phyloP scores from a whole-genome alignment of 192 early-diverging fungal genomes.

The Chytriomyces hyalinus region DNA sequence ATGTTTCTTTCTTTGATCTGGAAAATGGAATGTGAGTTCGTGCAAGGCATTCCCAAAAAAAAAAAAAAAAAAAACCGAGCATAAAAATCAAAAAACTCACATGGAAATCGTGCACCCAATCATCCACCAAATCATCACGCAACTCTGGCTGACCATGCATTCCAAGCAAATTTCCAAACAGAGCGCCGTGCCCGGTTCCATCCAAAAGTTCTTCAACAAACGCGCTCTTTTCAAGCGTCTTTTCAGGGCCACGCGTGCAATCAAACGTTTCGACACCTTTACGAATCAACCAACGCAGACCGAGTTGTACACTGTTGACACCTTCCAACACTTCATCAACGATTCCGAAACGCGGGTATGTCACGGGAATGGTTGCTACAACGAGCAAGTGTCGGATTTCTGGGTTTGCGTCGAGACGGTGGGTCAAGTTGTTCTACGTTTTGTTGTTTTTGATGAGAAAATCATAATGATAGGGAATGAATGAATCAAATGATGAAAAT shows the following conservation, averaged over 20 bases:
- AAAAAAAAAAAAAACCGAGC: constrained; percentile 24
- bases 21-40: background rate
- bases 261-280: no score
- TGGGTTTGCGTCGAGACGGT: background rate
- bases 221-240: background rate
- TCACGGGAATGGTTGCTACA: constrained; percentile 31
- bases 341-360: constrained; percentile 19
- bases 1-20: constrained; percentile 73
- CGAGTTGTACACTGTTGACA: background rate
- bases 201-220: background rate
- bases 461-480: no score
- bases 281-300: background rate
- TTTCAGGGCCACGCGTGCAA: no score
- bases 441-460: no score
- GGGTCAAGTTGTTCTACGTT: constrained; percentile 34
- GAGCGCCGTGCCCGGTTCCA: background rate
- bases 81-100: constrained; percentile 13
- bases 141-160: constrained; percentile 86
- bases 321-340: constrained; percentile 19
- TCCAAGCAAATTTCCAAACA: constrained; percentile 61
- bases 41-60: constrained; percentile 51
- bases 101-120: constrained; percentile 56
- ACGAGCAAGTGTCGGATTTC: constrained; percentile 8
- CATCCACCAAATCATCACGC: constrained; percentile 83
- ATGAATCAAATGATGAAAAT: no score